These are phyloP conservation scores for Pisolithus thermaeus DNA, from an alignment of 1,284 basidiomycete genomes.

Conservation along the genomic window DNA sequence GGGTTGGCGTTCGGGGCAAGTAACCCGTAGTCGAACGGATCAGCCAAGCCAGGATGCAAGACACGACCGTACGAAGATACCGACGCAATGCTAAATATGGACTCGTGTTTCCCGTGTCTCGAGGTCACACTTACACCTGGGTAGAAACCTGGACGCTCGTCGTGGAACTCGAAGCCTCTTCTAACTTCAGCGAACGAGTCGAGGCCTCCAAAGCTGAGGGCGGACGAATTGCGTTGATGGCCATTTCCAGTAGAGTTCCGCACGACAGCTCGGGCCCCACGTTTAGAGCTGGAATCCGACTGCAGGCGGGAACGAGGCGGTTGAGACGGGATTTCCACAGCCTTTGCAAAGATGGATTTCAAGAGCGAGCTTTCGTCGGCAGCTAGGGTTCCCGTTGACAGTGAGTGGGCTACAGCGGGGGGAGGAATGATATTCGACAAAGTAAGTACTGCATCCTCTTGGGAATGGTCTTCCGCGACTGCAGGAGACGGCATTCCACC, in stretches of 20 bases:
- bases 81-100: conserved; percentile 71
- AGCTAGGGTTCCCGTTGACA: conserved; percentile 41
- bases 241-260: conserved; percentile 10
- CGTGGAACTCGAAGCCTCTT: conserved; percentile 65
- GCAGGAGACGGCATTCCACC: conserved; percentile 45
- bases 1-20: conserved; percentile 33
- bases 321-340: conserved; percentile 30
- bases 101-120: conserved; percentile 49
- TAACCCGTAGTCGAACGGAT: conserved; percentile 70
- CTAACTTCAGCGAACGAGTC: conserved; percentile 71
- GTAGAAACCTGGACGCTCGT: conserved; percentile 60
- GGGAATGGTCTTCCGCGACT: conserved; percentile 10
- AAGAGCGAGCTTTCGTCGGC: conserved; percentile 53
- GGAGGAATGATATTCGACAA: conserved; percentile 72
- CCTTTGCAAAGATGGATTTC: conserved; percentile 54
- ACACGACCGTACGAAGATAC: conserved; percentile 76
- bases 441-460: conserved; percentile 38
- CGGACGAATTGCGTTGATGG: conserved; percentile 49
- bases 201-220: conserved; percentile 60
- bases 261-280: conserved; percentile 19
- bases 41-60: conserved; percentile 53
- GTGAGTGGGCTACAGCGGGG: conserved; percentile 40
- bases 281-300: conserved; percentile 41
- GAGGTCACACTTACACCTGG: conserved; percentile 40
- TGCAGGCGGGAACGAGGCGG: conserved; percentile 34